Evolutionary conservation across 192 early-diverging fungal genomes (phyloP).

Genomic region (Gigaspora rosea): DNA sequence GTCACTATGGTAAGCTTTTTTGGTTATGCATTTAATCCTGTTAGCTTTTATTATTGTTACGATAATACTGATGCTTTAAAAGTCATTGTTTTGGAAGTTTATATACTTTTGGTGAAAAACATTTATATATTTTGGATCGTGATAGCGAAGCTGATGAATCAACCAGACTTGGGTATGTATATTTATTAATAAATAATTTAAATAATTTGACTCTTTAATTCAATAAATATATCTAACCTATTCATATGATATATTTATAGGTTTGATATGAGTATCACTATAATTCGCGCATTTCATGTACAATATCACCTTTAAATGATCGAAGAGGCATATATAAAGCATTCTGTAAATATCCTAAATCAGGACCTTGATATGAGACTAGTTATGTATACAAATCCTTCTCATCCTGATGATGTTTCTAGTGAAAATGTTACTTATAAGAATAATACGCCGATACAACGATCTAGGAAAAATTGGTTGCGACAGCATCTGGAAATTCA

Average conservation of each 20-base stretch:
- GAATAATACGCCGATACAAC: not conserved
- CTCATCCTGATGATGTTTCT: too few relatives aligned
- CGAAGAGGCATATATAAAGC: conserved; percentile 34
- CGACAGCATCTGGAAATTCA: conserved; percentile 25
- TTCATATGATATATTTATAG: not conserved
- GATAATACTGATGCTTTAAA: conserved; percentile 7
- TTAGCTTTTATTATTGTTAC: conserved; percentile 56
- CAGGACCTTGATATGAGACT: conserved; percentile 5
- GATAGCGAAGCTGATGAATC: conserved; percentile 18
- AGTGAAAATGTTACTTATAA: too few relatives aligned
- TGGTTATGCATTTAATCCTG: conserved; percentile 56
- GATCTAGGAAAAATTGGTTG: conserved; percentile 37
- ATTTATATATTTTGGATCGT: conserved; percentile 50
- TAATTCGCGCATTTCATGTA: conserved; percentile 37
- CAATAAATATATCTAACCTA: not conserved
- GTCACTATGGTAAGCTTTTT: conserved; percentile 56
- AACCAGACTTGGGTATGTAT: conserved; percentile 10
- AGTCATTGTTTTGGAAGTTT: conserved; percentile 54
- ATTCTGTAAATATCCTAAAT: conserved; percentile 2
- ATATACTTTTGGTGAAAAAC: conserved; percentile 61
- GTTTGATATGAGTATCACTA: conserved; percentile 23
- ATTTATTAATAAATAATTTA: not conserved
- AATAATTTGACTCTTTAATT: not conserved
- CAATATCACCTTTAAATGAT: conserved; percentile 43
- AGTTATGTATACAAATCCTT: conserved; percentile 1